Conservation (phyloP, 176 grass and related monocot genomes). For the Pharus latifolius region DNA sequence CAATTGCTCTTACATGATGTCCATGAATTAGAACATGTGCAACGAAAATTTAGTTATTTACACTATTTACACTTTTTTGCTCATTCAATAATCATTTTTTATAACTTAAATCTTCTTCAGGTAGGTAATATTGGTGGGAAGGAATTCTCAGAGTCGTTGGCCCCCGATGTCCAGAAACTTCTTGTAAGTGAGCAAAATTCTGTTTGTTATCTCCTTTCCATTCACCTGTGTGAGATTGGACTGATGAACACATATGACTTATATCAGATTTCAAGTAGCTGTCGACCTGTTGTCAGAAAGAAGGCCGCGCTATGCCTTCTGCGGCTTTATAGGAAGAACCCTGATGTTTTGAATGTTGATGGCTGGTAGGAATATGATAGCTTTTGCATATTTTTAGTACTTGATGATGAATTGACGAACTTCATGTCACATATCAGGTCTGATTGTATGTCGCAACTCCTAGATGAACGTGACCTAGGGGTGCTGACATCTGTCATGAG, state of each 20-base stretch:
- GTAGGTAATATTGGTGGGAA: slow-evolving; percentile 99
- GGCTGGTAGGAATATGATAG: slow-evolving; percentile 60
- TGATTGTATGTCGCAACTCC: slow-evolving; percentile 93
- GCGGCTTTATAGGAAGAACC: slow-evolving; percentile 97
- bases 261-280: slow-evolving; percentile 94
- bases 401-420: not conserved
- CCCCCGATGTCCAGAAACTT: slow-evolving; percentile 96
- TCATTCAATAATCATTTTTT: not conserved
- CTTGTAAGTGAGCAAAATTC: slow-evolving; percentile 51
- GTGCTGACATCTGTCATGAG: slow-evolving; percentile 98
- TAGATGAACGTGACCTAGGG: slow-evolving; percentile 92
- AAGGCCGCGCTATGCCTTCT: slow-evolving; percentile 95
- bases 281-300: slow-evolving; percentile 93
- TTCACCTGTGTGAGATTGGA: slow-evolving; percentile 1
- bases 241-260: slow-evolving; percentile 16
- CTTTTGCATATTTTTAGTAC: not conserved
- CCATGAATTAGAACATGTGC: too few relatives aligned
- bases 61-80: not conserved
- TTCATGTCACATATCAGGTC: slow-evolving; percentile 47
- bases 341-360: slow-evolving; percentile 95
- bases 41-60: not conserved
- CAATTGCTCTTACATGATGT: too few relatives aligned
- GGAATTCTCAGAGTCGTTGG: slow-evolving; percentile 98
- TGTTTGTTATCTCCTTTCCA: not conserved
- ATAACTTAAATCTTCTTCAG: slow-evolving; percentile 46